Conservation (phyloP, 1,284 basidiomycete genomes). For the Schizophyllum amplum region DNA sequence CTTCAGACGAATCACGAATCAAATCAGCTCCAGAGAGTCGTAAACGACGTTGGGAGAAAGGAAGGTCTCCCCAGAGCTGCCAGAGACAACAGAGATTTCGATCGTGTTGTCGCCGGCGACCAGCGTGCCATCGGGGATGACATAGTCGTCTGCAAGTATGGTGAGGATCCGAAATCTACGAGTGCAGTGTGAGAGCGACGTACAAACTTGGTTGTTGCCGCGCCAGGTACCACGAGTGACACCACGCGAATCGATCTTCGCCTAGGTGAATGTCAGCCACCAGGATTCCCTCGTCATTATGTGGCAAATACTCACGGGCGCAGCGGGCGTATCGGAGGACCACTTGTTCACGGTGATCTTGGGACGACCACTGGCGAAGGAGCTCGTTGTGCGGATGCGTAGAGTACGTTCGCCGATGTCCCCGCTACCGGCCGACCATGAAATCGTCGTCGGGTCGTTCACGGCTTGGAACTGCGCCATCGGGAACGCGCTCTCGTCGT, state of each 20-base stretch:
- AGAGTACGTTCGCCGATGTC: constrained; percentile 37
- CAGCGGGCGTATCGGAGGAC: constrained; percentile 28
- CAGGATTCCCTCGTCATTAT: background rate
- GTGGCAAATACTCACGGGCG: constrained; percentile 18
- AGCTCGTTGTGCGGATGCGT: constrained; percentile 35
- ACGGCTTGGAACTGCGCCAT: constrained; percentile 38
- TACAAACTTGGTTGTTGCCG: constrained; percentile 34
- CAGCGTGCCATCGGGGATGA: constrained; percentile 33
- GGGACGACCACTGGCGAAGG: constrained; percentile 38
- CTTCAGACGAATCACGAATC: too few species aligned
- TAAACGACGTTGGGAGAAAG: constrained; percentile 30
- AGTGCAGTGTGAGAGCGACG: background rate
- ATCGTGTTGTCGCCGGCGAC: constrained; percentile 33
- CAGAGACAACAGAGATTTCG: constrained; percentile 33
- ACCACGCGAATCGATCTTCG: constrained; percentile 13
- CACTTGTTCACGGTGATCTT: constrained; percentile 33
- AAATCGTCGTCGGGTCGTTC: constrained; percentile 36
- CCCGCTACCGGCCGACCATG: constrained; percentile 32
- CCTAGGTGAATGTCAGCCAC: constrained; percentile 6
- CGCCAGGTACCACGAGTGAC: constrained; percentile 40
- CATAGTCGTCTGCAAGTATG: constrained; percentile 23
- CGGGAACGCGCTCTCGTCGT: constrained; percentile 30
- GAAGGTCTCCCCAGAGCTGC: constrained; percentile 33
- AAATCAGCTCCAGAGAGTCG: background rate
- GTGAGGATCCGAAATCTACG: background rate